Conservation (phyloP, 148 eudicot genomes). For the Amaranthus palmeri region DNA sequence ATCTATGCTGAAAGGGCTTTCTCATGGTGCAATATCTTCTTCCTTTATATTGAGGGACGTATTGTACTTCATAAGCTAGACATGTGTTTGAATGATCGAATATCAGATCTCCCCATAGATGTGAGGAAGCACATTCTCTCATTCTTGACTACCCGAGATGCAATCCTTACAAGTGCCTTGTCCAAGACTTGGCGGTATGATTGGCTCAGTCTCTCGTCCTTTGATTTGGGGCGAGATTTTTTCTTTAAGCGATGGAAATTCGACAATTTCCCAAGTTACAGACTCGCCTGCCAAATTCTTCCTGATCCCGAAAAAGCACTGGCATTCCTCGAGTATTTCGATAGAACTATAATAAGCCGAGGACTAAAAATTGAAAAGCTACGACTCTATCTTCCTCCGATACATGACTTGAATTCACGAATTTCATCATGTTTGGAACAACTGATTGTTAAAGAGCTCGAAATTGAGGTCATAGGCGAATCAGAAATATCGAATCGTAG, state of each 20-base stretch:
- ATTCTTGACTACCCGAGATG: neutral
- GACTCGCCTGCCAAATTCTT: neutral
- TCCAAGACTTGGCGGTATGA: conserved; percentile 12
- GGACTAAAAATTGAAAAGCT: neutral
- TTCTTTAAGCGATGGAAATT: neutral
- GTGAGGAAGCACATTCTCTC: neutral
- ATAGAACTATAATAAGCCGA: neutral
- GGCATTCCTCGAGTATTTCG: neutral
- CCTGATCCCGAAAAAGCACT: neutral
- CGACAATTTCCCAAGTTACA: neutral
- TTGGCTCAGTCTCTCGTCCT: conserved; percentile 1
- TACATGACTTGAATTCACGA: neutral
- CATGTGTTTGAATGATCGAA: neutral
- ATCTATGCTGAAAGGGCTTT: no score
- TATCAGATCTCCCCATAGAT: neutral
- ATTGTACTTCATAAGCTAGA: no score
- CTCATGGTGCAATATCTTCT: no score
- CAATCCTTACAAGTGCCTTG: neutral
- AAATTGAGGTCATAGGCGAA: neutral
- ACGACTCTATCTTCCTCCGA: neutral
- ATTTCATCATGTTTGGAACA: neutral
- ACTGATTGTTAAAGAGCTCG: neutral
- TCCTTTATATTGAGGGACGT: no score
- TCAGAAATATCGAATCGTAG: neutral
- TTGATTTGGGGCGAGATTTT: neutral